These are phyloP conservation scores for Penicillium rolfsii DNA, from an alignment of 2,329 filamentous ascomycete genomes.

Conservation along the genomic window DNA sequence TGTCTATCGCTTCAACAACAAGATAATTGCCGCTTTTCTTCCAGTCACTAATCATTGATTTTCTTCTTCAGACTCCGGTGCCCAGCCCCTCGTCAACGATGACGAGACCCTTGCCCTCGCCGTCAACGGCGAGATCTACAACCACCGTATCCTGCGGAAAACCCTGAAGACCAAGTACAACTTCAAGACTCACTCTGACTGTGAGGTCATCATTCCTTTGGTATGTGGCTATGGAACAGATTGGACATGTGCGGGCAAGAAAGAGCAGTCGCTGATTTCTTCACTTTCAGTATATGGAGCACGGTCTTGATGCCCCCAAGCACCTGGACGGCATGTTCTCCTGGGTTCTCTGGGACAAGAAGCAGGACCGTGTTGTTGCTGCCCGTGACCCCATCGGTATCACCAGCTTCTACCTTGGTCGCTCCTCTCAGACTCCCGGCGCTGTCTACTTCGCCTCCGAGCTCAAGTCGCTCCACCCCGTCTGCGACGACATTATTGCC, in stretches of 20 bases:
- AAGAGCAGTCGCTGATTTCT: conserved; percentile 22
- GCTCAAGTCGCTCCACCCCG: conserved; percentile 86
- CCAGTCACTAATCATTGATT: conserved; percentile 16
- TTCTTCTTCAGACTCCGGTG: conserved; percentile 73
- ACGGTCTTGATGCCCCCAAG: conserved; percentile 89
- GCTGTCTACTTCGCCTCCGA: conserved; percentile 96
- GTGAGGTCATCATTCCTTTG: conserved; percentile 97
- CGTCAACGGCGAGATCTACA: conserved; percentile 99
- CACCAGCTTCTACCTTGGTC: conserved; percentile 96
- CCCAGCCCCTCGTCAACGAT: conserved; percentile 91
- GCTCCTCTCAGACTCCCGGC: conserved; percentile 78
- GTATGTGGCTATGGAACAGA: conserved; percentile 56
- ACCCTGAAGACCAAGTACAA: conserved; percentile 79
- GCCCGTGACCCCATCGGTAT: conserved; percentile 96
- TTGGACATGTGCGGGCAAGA: background rate
- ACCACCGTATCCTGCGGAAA: conserved; percentile 94
- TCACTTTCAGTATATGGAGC: conserved; percentile 74
- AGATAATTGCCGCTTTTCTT: conserved; percentile 10
- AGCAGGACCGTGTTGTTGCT: conserved; percentile 86
- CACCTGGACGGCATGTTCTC: conserved; percentile 99
- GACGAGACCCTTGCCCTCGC: conserved; percentile 87
- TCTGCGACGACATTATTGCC: conserved; percentile 91
- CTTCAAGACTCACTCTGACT: conserved; percentile 99
- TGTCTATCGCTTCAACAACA: conserved; percentile 36
- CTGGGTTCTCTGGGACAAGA: conserved; percentile 97